Evolutionary conservation across 129 eudicot genomes (phyloP).

Genomic region (Ambrosia artemisiifolia): DNA sequence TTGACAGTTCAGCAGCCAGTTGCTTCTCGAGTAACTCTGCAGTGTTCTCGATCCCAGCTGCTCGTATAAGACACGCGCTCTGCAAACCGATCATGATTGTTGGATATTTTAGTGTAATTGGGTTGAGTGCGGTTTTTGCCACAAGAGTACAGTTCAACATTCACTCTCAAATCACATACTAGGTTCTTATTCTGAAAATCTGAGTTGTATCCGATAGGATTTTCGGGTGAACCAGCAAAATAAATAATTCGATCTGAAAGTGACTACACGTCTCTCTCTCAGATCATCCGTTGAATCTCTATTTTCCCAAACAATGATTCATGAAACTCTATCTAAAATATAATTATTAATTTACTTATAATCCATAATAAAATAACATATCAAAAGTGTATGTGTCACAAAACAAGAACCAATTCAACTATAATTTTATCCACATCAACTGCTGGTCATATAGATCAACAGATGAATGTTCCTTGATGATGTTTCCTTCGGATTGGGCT

Average conservation of each 20-base stretch:
- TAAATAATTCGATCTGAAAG: no score
- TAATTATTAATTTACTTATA: background rate
- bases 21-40: slow-evolving; percentile 84
- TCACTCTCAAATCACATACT: no score
- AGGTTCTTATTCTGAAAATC: no score
- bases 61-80: slow-evolving; percentile 84
- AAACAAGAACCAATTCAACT: background rate
- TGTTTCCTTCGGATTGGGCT: background rate
- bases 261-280: no score
- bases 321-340: background rate
- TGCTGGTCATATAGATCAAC: background rate
- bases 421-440: background rate
- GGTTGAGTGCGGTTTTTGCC: no score
- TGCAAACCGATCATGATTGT: slow-evolving; percentile 34
- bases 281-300: no score
- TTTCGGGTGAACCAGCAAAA: no score
- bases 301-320: no score
- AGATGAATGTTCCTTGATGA: background rate
- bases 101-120: no score
- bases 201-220: no score
- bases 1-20: slow-evolving; percentile 63
- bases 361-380: background rate
- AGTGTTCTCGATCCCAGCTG: slow-evolving; percentile 68
- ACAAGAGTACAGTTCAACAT: no score
- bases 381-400: background rate